Evolutionary conservation across 805 yeast species (phyloP).

Genomic region (Zygosaccharomyces rouxii): DNA sequence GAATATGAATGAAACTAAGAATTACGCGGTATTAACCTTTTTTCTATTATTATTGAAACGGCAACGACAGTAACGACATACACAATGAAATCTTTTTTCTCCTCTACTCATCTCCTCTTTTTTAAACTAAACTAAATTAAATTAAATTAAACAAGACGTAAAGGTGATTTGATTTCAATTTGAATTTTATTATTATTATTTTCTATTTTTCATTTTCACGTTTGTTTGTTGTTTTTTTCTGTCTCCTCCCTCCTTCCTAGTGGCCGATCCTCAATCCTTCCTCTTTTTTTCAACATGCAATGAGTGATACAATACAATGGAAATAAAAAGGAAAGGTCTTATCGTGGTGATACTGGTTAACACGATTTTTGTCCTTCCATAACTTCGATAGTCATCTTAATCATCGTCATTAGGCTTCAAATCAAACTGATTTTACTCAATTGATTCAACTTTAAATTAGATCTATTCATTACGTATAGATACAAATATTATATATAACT

Average conservation of each 20-base stretch:
- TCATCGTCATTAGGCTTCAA: conserved; percentile 2
- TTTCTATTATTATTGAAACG: neutral
- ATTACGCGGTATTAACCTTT: neutral
- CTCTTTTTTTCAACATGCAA: no score
- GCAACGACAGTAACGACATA: neutral
- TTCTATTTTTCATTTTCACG: neutral
- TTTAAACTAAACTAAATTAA: neutral
- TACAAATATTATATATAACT: conserved; percentile 14
- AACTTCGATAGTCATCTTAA: conserved; percentile 4
- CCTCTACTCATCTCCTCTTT: neutral
- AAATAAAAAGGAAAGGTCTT: neutral
- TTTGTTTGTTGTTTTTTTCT: neutral
- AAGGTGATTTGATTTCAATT: neutral
- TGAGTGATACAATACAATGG: neutral
- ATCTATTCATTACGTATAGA: conserved; percentile 10
- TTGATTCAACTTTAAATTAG: neutral
- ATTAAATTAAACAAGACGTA: neutral
- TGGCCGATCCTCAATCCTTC: neutral
- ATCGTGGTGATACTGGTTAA: neutral
- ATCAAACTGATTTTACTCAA: neutral
- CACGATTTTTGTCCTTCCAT: neutral
- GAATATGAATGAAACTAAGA: neutral
- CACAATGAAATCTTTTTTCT: neutral
- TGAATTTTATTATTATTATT: neutral
- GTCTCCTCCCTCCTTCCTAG: neutral